Evolutionary conservation across 495 filamentous ascomycete species (phyloP).

Genomic region (Neurospora sp.): DNA sequence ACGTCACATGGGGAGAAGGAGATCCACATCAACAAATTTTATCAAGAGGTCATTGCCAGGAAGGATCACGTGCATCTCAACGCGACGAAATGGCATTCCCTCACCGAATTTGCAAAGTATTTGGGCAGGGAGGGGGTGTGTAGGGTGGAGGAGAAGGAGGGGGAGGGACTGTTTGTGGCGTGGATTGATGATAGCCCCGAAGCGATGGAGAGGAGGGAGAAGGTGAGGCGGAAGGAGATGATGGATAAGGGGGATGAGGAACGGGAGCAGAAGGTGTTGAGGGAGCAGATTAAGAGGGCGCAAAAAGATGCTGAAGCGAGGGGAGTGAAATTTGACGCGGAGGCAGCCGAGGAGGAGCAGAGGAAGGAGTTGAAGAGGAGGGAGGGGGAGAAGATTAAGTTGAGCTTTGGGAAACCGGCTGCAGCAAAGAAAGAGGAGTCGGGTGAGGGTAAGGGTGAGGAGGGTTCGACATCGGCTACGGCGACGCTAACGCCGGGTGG

Average conservation of each 20-base stretch:
- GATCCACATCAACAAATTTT: conserved; percentile 81
- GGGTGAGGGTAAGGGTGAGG: background rate
- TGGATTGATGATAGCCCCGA: conserved; percentile 91
- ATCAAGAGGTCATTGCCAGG: conserved; percentile 74
- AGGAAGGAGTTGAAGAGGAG: conserved; percentile 49
- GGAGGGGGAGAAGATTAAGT: conserved; percentile 75
- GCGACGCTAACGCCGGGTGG: background rate
- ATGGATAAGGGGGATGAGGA: conserved; percentile 86
- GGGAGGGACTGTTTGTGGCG: conserved; percentile 68
- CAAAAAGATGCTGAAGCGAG: conserved; percentile 40
- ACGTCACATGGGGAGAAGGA: conserved; percentile 56
- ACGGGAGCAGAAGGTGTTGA: conserved; percentile 67
- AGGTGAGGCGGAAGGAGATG: conserved; percentile 69
- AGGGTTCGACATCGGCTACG: conserved; percentile 13
- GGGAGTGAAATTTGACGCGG: conserved; percentile 29
- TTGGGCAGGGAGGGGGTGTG: conserved; percentile 78
- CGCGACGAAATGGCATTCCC: conserved; percentile 67
- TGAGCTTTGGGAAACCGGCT: conserved; percentile 52
- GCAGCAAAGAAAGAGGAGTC: background rate
- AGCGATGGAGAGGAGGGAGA: conserved; percentile 67
- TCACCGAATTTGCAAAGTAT: conserved; percentile 83
- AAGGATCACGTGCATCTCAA: conserved; percentile 92
- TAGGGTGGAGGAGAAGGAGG: conserved; percentile 74
- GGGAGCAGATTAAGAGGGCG: conserved; percentile 73
- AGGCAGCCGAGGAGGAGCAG: conserved; percentile 36